Conservation (phyloP, 1,284 basidiomycete genomes). For the Fomes fomentarius region DNA sequence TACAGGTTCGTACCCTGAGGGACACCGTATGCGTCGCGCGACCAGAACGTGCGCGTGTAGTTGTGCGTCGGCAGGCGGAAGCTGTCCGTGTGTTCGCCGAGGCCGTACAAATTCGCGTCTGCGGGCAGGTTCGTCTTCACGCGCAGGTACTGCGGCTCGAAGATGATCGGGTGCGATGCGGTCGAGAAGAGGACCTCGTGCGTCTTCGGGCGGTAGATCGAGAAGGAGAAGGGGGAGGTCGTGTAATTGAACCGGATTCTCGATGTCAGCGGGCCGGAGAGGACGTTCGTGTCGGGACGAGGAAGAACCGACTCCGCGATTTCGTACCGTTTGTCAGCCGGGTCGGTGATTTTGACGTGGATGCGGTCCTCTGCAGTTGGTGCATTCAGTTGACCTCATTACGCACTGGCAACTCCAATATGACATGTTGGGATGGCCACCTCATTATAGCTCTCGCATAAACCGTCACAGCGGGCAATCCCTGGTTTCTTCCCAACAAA, state of each 20-base stretch:
- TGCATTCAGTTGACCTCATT: too few relatives aligned
- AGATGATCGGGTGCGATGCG: conserved; percentile 61
- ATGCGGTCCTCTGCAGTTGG: conserved; percentile 55
- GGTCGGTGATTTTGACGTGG: conserved; percentile 75
- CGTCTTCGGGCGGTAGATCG: conserved; percentile 58
- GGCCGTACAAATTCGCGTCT: conserved; percentile 75
- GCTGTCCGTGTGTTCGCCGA: conserved; percentile 74
- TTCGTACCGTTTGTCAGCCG: conserved; percentile 61
- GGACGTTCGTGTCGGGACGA: conserved; percentile 45
- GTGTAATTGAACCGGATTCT: conserved; percentile 70
- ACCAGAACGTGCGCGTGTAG: conserved; percentile 70
- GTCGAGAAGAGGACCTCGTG: conserved; percentile 75
- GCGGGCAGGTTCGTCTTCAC: conserved; percentile 58
- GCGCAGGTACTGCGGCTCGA: conserved; percentile 80
- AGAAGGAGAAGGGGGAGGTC: conserved; percentile 71
- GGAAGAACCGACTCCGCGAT: conserved; percentile 70
- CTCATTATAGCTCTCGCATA: too few relatives aligned
- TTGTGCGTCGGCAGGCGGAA: conserved; percentile 67
- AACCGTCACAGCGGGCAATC: too few relatives aligned
- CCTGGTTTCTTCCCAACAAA: too few relatives aligned
- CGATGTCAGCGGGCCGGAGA: conserved; percentile 36
- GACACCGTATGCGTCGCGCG: conserved; percentile 63
- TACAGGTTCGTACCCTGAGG: conserved; percentile 62
- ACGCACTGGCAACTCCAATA: too few relatives aligned
- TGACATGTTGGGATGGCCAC: too few relatives aligned